These are phyloP conservation scores for Aschersonia sp. DNA, from an alignment of 2,329 filamentous ascomycete species.

Conservation along the genomic window DNA sequence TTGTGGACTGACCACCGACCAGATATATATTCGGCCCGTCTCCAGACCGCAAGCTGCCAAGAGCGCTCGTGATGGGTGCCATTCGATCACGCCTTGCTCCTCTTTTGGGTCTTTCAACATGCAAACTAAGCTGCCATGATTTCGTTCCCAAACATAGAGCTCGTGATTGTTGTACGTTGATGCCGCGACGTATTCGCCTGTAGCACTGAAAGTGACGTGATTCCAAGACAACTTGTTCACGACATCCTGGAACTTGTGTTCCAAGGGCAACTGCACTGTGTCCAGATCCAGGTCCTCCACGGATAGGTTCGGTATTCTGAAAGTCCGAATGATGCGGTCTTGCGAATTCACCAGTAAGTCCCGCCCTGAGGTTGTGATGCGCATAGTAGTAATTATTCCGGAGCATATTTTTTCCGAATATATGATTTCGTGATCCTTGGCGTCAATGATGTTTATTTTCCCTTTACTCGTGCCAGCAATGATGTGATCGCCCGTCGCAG, in stretches of 20 bases:
- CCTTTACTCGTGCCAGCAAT: constrained; percentile 90
- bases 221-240: constrained; percentile 96
- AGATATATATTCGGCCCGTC: constrained; percentile 85
- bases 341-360: constrained; percentile 86
- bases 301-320: constrained; percentile 70
- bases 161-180: constrained; percentile 98
- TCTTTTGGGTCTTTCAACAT: constrained; percentile 96
- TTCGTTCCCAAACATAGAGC: constrained; percentile 95
- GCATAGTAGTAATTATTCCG: constrained; percentile 76
- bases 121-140: constrained; percentile 84
- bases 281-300: constrained; percentile 61
- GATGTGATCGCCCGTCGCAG: constrained; percentile 72
- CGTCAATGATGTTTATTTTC: constrained; percentile 89
- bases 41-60: constrained; percentile 87
- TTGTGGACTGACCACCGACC: constrained; percentile 90
- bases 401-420: constrained; percentile 81
- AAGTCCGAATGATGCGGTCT: constrained; percentile 87
- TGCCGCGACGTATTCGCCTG: constrained; percentile 89
- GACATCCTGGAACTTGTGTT: constrained; percentile 97
- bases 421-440: constrained; percentile 64
- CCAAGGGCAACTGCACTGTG: constrained; percentile 76
- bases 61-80: constrained; percentile 81
- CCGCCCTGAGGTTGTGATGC: constrained; percentile 67
- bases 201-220: constrained; percentile 87
- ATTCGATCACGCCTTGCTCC: constrained; percentile 91